phyloP scores from a whole-genome alignment of 2,329 filamentous ascomycete species.

The Stagonosporopsis tanaceti region DNA sequence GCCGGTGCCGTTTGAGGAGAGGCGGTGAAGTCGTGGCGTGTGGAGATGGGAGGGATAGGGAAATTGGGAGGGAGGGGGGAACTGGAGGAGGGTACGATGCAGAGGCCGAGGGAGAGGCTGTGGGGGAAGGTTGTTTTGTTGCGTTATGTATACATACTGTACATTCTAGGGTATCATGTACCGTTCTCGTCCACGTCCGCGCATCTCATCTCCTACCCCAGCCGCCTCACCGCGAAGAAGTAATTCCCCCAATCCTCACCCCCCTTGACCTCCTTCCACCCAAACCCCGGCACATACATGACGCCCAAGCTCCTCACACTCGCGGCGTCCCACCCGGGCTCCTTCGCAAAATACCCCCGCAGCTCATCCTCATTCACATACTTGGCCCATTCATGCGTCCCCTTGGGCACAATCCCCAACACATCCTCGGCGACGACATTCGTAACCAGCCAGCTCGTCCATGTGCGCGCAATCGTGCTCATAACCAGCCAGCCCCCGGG shows the following conservation, averaged over 20 bases:
- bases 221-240: constrained; percentile 80
- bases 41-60: neutral
- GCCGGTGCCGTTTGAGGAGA: constrained; percentile 39
- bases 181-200: constrained; percentile 3
- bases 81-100: neutral
- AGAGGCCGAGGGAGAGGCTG: neutral
- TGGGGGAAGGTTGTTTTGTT: neutral
- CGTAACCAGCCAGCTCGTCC: constrained; percentile 89
- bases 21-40: neutral
- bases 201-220: neutral
- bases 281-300: constrained; percentile 86
- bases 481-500: constrained; percentile 94
- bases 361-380: constrained; percentile 91
- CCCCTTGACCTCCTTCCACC: constrained; percentile 83
- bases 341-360: constrained; percentile 55
- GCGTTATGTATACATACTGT: constrained; percentile 26
- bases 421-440: constrained; percentile 92
- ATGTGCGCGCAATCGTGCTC: constrained; percentile 90
- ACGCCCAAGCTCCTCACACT: constrained; percentile 75
- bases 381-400: constrained; percentile 96
- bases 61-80: neutral
- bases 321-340: constrained; percentile 55
- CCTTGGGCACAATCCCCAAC: constrained; percentile 83
- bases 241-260: constrained; percentile 93
- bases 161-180: constrained; percentile 38